Conservation (phyloP, 306 rosid genomes). For the Prunus fruticosa region DNA sequence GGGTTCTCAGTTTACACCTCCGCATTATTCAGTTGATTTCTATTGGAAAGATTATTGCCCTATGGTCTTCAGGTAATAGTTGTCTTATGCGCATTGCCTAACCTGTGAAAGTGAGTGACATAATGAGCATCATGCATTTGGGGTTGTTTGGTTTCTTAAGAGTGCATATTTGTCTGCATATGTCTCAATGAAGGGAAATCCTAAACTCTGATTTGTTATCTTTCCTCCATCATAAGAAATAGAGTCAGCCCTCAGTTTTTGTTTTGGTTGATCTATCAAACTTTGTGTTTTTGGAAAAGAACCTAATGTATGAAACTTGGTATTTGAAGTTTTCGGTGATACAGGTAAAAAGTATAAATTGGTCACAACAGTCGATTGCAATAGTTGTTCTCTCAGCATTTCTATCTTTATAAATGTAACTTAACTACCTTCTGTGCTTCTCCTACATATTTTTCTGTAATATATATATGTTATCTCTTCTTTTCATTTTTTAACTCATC, state of each 20-base stretch:
- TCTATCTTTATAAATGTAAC: neutral
- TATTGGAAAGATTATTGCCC: conserved; percentile 99
- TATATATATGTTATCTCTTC: too few species aligned
- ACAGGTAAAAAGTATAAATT: neutral
- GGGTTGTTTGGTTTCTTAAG: conserved; percentile 21
- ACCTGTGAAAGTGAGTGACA: neutral
- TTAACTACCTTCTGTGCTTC: neutral
- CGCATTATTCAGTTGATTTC: conserved; percentile 79
- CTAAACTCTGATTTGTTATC: neutral
- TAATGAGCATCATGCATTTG: conserved; percentile 20
- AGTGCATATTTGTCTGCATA: neutral
- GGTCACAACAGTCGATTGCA: neutral
- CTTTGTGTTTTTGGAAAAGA: neutral
- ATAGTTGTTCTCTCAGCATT: neutral
- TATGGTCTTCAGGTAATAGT: conserved; percentile 91
- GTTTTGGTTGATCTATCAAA: neutral
- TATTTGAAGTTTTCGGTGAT: neutral
- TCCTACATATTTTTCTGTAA: neutral
- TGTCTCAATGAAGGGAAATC: conserved; percentile 4
- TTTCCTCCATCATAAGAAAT: neutral
- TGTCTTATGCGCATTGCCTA: conserved; percentile 9
- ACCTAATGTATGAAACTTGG: neutral
- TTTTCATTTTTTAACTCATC: neutral
- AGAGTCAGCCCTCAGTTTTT: neutral
- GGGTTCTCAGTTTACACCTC: conserved; percentile 93